phyloP scores from a whole-genome alignment of 106 monocot genomes.

The Platanthera zijinensis region DNA sequence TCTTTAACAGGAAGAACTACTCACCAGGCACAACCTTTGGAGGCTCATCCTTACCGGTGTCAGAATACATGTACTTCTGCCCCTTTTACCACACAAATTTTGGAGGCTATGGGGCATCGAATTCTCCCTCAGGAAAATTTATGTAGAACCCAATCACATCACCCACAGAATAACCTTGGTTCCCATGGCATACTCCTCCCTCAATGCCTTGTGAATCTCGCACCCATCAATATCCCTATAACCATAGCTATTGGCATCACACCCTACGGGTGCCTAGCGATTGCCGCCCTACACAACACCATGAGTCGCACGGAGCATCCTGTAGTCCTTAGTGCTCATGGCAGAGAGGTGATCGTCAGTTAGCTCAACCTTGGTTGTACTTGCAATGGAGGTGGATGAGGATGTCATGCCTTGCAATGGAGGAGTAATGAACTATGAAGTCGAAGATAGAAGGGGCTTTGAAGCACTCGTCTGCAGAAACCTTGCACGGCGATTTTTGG shows the following conservation, averaged over 20 bases:
- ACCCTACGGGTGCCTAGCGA: conserved; percentile 90
- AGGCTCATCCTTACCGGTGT: conserved; percentile 65
- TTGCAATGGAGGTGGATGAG: too few species aligned
- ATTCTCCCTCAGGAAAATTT: conserved; percentile 64
- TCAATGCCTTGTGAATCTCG: conserved; percentile 72
- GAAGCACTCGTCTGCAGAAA: too few species aligned
- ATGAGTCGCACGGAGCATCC: conserved; percentile 88
- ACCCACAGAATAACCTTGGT: conserved; percentile 65
- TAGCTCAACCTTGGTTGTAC: conserved; percentile 45
- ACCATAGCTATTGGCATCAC: conserved; percentile 69
- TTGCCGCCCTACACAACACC: conserved; percentile 71
- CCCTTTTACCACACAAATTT: conserved; percentile 74
- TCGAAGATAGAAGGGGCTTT: too few species aligned
- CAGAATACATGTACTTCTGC: conserved; percentile 52
- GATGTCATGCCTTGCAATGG: too few species aligned
- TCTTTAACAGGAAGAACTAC: conserved; percentile 5
- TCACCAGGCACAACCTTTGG: conserved; percentile 80
- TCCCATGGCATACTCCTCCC: conserved; percentile 66
- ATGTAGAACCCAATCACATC: conserved; percentile 94
- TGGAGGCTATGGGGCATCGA: conserved; percentile 58
- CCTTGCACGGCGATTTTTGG: too few species aligned
- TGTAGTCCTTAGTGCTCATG: conserved; percentile 76
- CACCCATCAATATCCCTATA: conserved; percentile 87
- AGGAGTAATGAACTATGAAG: too few species aligned
- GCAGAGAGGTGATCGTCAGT: conserved; percentile 77